These are phyloP conservation scores for Castanospermum australe DNA, from an alignment of 306 rosid genomes.

Conservation along the genomic window DNA sequence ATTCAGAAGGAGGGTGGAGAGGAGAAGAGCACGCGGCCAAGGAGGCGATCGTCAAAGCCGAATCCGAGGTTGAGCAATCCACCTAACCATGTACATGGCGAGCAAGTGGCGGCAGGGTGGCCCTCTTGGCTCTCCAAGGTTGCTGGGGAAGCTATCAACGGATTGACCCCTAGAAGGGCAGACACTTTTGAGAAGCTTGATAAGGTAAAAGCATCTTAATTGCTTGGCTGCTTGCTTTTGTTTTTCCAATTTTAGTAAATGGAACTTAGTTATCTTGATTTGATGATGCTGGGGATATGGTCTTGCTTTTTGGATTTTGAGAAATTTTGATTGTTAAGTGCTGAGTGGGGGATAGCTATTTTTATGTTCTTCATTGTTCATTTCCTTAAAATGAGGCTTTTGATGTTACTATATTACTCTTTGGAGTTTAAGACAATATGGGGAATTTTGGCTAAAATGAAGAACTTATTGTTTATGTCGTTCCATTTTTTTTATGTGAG, in stretches of 20 bases:
- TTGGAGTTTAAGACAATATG: slow-evolving; percentile 14
- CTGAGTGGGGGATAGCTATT: neutral
- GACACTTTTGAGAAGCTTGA: slow-evolving; percentile 93
- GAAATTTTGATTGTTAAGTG: neutral
- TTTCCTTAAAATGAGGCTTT: slow-evolving; percentile 19
- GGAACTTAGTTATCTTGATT: slow-evolving; percentile 1
- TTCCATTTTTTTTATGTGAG: slow-evolving; percentile 15
- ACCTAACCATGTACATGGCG: slow-evolving; percentile 82
- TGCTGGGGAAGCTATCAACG: slow-evolving; percentile 96
- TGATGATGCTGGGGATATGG: slow-evolving; percentile 4
- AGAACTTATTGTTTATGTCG: slow-evolving; percentile 8
- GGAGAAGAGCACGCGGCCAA: slow-evolving; percentile 46
- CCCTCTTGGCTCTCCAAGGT: slow-evolving; percentile 98
- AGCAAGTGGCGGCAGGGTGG: slow-evolving; percentile 99
- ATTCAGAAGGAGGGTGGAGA: slow-evolving; percentile 51
- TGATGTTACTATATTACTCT: slow-evolving; percentile 24
- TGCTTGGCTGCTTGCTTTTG: neutral
- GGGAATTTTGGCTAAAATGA: neutral
- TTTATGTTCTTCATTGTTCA: neutral
- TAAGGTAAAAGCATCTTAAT: slow-evolving; percentile 45
- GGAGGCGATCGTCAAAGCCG: slow-evolving; percentile 73
- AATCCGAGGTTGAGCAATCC: slow-evolving; percentile 91
- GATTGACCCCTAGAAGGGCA: slow-evolving; percentile 90
- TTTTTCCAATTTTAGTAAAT: slow-evolving; percentile 14
- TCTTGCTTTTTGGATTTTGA: slow-evolving; percentile 25